Percentiles rank a stretch among this genome's conserved stretches.
These are phyloP conservation scores for Epichloe scottii DNA, from an alignment of 2,329 filamentous ascomycete species.

Conservation along the genomic window DNA sequence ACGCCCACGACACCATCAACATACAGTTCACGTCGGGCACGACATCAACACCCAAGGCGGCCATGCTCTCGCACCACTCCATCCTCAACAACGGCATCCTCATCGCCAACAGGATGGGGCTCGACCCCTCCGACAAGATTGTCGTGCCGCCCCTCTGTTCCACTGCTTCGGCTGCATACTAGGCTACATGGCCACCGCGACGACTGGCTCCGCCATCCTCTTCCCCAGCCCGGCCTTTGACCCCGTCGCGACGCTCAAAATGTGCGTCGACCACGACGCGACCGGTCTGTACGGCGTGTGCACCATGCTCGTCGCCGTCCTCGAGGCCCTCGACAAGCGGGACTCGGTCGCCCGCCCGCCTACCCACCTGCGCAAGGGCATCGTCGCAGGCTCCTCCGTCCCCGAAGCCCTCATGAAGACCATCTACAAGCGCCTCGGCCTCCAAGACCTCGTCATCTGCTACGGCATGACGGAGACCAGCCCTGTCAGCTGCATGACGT, in stretches of 20 bases:
- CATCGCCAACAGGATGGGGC: constrained; percentile 74
- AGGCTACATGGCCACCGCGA: constrained; percentile 93
- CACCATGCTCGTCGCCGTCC: constrained; percentile 85
- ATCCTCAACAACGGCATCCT: constrained; percentile 86
- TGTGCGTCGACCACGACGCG: constrained; percentile 39
- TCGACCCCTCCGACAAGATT: constrained; percentile 61
- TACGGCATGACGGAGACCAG: constrained; percentile 94
- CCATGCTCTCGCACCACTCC: constrained; percentile 71
- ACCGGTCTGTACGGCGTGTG: constrained; percentile 74
- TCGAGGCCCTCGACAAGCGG: constrained; percentile 55
- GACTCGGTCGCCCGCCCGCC: constrained; percentile 13
- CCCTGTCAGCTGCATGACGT: constrained; percentile 71
- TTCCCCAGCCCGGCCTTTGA: constrained; percentile 84
- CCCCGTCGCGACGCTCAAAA: constrained; percentile 54
- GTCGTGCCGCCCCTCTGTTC: constrained; percentile 82
- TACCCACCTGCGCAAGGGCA: constrained; percentile 62
- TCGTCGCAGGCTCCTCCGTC: constrained; percentile 77
- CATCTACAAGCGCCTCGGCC: constrained; percentile 60
- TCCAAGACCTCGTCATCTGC: constrained; percentile 79
- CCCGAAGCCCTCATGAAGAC: constrained; percentile 70
- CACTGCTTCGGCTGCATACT: constrained; percentile 85
- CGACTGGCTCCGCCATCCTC: constrained; percentile 63
- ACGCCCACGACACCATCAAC: constrained; percentile 65
- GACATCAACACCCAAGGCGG: constrained; percentile 80
- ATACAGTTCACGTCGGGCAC: constrained; percentile 98